Conservation (phyloP, 2,329 filamentous ascomycete species). For the Pleomassaria siparia region DNA sequence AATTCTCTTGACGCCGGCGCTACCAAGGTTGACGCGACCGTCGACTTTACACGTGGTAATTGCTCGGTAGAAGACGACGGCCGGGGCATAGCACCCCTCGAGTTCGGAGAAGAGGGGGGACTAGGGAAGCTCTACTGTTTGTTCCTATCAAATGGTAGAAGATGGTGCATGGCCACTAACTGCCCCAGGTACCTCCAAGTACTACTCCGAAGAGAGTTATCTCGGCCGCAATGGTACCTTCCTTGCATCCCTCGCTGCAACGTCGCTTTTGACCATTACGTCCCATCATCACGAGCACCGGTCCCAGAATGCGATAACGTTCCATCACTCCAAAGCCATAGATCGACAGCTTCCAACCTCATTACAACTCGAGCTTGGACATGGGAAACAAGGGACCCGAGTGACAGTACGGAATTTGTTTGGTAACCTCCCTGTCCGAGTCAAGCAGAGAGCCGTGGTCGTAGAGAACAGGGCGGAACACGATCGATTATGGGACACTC, state of each 20-base stretch:
- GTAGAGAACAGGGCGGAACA: constrained; percentile 54
- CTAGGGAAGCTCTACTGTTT: constrained; percentile 73
- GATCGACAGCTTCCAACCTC: constrained; percentile 64
- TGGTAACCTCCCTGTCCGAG: constrained; percentile 84
- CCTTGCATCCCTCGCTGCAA: constrained; percentile 70
- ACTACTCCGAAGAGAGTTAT: constrained; percentile 41
- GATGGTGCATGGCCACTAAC: constrained; percentile 13
- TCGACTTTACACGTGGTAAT: constrained; percentile 75
- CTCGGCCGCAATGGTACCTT: constrained; percentile 76
- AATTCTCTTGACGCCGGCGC: constrained; percentile 85
- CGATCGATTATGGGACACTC: constrained; percentile 65
- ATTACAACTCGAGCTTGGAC: constrained; percentile 58
- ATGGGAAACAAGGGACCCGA: constrained; percentile 69
- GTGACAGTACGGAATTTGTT: constrained; percentile 80
- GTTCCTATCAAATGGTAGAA: constrained; percentile 8
- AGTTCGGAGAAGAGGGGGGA: constrained; percentile 71
- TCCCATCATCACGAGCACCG: constrained; percentile 67
- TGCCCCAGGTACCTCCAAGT: constrained; percentile 75
- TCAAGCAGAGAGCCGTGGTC: constrained; percentile 70
- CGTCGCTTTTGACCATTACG: constrained; percentile 75
- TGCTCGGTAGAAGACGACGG: constrained; percentile 87
- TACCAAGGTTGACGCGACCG: constrained; percentile 65
- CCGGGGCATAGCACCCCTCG: constrained; percentile 68
- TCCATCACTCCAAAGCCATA: constrained; percentile 70
- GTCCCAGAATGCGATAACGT: constrained; percentile 64